These are phyloP conservation scores for Coleophoma eucalyptorum DNA, from an alignment of 2,329 filamentous ascomycete species.

Conservation along the genomic window DNA sequence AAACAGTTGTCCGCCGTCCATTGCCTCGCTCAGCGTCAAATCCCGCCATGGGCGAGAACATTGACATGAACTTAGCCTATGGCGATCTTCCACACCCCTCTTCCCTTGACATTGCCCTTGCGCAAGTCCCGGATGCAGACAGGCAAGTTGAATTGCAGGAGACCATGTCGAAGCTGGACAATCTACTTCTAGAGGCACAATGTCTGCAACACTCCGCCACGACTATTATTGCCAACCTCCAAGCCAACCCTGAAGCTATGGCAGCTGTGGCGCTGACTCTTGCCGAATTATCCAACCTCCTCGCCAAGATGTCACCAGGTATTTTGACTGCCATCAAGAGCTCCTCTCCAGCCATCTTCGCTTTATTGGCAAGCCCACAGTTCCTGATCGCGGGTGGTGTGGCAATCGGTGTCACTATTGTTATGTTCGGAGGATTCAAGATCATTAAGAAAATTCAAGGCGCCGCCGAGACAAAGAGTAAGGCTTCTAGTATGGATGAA, in stretches of 20 bases:
- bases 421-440: conserved; percentile 95
- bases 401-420: conserved; percentile 87
- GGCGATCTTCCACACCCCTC: conserved; percentile 76
- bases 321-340: conserved; percentile 74
- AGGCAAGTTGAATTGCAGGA: conserved; percentile 54
- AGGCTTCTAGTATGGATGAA: conserved; percentile 21
- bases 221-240: conserved; percentile 75
- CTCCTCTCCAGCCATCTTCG: conserved; percentile 81
- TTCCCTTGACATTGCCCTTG: conserved; percentile 50
- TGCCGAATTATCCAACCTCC: conserved; percentile 81
- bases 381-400: conserved; percentile 92
- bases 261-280: conserved; percentile 91
- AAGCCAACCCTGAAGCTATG: conserved; percentile 83
- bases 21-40: conserved; percentile 13
- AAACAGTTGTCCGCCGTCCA: background rate
- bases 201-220: conserved; percentile 83
- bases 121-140: conserved; percentile 32
- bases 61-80: conserved; percentile 92
- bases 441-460: conserved; percentile 82
- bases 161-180: conserved; percentile 72
- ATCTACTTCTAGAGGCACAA: conserved; percentile 79
- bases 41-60: conserved; percentile 35
- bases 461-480: conserved; percentile 22
- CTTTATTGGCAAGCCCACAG: conserved; percentile 82
- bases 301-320: conserved; percentile 79